Base-by-base conservation (phyloP, 129 eudicot species). In the Flaveria brownii region DNA sequence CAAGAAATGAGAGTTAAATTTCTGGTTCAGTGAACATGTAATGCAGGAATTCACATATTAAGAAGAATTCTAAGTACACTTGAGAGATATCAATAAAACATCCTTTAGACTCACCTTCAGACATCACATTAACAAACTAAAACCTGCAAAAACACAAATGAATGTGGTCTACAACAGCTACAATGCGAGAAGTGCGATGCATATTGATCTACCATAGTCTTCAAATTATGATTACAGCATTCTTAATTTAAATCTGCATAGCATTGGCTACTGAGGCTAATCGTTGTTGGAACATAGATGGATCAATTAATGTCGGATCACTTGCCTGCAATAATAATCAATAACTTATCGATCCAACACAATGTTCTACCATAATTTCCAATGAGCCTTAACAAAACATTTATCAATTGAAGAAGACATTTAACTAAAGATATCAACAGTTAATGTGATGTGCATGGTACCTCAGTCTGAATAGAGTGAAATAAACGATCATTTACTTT, bases 231-330 rank as follows among this genome's bases (percentile, higher is more conserved):
- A 70, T 46, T 18, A 68, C 20, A 43, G 6, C 17, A 10, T 16
- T 39, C 66, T 74, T 68, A 68, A 46, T 4, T 46, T 23, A 28
- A 68, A 23, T 71, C 56, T 22, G 45, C 66, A 50, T 47, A 75
- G 28, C 54, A 66, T 76, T 81, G 9, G 81, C 78, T 52, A 42
- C 56, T 12, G 18, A 61, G 6, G 54, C 18, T 46, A 82, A 65
- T 63, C 81, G 77, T 72, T 82, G 70, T 76, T 84, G 91, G 73
- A 87, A 79, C 67, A 43, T 52, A 22, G 81, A 55, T 73, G 54
- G 55, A 82, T 82, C 80, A 33, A 69, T 42, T 39, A 49, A 36
- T 28, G 80, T 50, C n/a, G 22, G 50, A 62, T 78, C 78, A 54
- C 23, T 72, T 42, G 15, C 86, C 92, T 83, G 86, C 77, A 80